Evolutionary conservation across 352 stramenopile species (phyloP).

Genomic region (Phytophthora hybrid): DNA sequence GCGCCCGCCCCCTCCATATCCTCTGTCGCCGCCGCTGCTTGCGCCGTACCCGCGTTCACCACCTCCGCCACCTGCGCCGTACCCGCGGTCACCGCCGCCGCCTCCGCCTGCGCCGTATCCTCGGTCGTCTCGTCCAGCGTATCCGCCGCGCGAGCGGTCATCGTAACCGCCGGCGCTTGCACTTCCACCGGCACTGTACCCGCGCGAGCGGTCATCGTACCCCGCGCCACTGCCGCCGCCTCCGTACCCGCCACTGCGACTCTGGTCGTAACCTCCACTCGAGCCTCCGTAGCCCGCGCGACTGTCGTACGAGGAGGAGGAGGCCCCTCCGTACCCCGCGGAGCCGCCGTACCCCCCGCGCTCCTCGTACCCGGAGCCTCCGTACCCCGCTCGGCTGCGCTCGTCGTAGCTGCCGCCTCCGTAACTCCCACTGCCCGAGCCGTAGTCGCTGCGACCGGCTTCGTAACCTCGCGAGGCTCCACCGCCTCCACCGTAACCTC

Average conservation of each 20-base stretch:
- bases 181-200: constrained; percentile 2
- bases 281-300: constrained; percentile 9
- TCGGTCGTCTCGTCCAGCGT: constrained; percentile 26
- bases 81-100: constrained; percentile 33
- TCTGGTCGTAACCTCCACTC: not conserved
- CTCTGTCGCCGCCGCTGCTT: constrained; percentile 12
- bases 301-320: constrained; percentile 27
- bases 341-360: constrained; percentile 9
- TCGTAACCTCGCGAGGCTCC: constrained; percentile 32
- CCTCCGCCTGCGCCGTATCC: constrained; percentile 37
- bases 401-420: constrained; percentile 36
- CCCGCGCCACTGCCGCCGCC: constrained; percentile 5
- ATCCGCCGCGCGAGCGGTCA: constrained; percentile 25
- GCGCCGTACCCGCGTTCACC: constrained; percentile 20
- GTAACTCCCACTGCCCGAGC: constrained; percentile 25
- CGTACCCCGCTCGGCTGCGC: constrained; percentile 20
- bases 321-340: constrained; percentile 10
- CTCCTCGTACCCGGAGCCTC: constrained; percentile 8
- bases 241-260: constrained; percentile 21
- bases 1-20: constrained; percentile 30
- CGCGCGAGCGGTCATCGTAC: not conserved
- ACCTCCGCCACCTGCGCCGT: constrained; percentile 9
- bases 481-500: constrained; percentile 29
- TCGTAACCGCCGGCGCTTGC: constrained; percentile 34
- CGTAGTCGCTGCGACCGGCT: constrained; percentile 14